Evolutionary conservation across 2,329 filamentous ascomycete species (phyloP).

Genomic region (Neofusicoccum cordaticola): DNA sequence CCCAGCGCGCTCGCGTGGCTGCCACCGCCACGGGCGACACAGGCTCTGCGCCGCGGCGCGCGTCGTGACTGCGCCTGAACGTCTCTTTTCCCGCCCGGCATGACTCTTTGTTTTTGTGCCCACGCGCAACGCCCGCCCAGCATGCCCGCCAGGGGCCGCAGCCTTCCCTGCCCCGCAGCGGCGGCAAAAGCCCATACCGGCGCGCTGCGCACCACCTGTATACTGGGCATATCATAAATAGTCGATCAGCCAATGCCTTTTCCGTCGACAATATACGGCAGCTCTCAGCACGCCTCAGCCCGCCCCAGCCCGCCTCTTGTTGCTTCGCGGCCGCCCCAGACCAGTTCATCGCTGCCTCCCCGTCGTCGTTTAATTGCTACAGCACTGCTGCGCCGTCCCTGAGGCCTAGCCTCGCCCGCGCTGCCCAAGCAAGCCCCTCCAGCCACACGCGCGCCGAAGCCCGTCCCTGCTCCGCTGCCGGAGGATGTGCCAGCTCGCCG

Average conservation of each 20-base stretch:
- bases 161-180: neutral
- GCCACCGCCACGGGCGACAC: constrained; percentile 14
- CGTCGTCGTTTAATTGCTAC: too few species aligned
- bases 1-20: constrained; percentile 11
- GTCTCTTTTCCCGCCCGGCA: neutral
- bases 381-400: too few species aligned
- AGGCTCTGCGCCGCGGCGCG: too few species aligned
- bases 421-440: neutral
- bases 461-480: neutral
- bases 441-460: constrained; percentile 2
- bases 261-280: neutral
- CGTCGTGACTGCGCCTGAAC: neutral
- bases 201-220: neutral
- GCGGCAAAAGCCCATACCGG: constrained; percentile 3
- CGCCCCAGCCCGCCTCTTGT: neutral
- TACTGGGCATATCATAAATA: neutral
- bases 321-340: neutral
- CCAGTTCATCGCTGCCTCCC: neutral
- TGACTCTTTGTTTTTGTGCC: neutral
- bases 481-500: constrained; percentile 13
- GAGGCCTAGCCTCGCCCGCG: neutral
- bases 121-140: neutral
- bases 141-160: neutral
- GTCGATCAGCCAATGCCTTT: neutral
- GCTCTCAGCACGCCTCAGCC: neutral